Percentiles rank a stretch among this genome's conserved stretches.
These are phyloP conservation scores for Persicaria maculosa DNA, from an alignment of 148 eudicot genomes.

Conservation along the genomic window DNA sequence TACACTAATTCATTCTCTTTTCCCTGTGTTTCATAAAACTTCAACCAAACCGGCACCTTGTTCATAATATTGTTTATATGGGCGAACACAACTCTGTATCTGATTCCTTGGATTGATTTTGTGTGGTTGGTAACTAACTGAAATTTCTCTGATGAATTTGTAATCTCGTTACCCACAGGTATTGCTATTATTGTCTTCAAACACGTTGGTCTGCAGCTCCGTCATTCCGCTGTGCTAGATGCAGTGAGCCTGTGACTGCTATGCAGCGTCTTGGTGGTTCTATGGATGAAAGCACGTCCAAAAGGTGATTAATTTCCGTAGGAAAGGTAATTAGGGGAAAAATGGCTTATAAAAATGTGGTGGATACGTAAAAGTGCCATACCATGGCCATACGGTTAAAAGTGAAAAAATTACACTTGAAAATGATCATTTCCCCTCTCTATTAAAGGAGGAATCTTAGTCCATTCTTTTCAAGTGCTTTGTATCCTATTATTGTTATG, in stretches of 20 bases:
- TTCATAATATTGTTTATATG: neutral
- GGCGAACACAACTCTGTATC: neutral
- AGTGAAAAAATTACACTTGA: neutral
- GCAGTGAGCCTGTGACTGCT: conserved; percentile 81
- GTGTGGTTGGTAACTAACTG: neutral
- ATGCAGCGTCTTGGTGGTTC: conserved; percentile 46
- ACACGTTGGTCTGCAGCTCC: conserved; percentile 76
- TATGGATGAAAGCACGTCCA: neutral
- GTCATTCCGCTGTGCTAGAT: conserved; percentile 66
- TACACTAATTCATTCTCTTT: too few relatives aligned
- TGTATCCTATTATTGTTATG: neutral
- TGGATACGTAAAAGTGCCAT: neutral
- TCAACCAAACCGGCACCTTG: neutral
- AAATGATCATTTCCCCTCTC: neutral
- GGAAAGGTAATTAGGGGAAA: neutral
- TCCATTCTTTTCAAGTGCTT: neutral
- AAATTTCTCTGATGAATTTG: neutral
- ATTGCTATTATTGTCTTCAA: conserved; percentile 92
- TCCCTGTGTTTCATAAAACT: too few relatives aligned
- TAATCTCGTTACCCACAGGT: conserved; percentile 36
- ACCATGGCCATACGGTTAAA: neutral
- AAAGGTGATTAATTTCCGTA: neutral
- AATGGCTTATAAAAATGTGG: neutral
- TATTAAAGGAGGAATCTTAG: neutral
- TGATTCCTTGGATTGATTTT: neutral